Percentiles rank a stretch among this genome's conserved stretches.
Evolutionary conservation across 768 basidiomycete genomes (phyloP).

Genomic region (Tylopilus vinaceipallidus): DNA sequence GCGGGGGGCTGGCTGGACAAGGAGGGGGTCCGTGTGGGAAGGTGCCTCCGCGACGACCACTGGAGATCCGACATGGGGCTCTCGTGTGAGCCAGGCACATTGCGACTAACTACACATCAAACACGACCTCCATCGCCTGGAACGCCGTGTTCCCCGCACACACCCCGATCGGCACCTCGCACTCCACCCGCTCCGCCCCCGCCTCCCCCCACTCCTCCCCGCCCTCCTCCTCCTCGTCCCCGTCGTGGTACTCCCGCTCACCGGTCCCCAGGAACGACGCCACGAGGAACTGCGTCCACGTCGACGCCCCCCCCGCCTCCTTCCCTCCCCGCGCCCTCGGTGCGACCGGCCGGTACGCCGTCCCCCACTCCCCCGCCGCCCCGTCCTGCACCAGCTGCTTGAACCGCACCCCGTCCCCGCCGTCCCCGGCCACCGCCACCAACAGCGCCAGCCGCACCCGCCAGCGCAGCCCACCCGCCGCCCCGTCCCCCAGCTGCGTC

Average conservation of each 20-base stretch:
- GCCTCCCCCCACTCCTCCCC: constrained; percentile 67
- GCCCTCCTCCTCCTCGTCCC: constrained; percentile 37
- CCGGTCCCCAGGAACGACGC: constrained; percentile 37
- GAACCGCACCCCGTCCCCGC: constrained; percentile 51
- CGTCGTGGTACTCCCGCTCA: constrained; percentile 59
- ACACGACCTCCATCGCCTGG: constrained; percentile 73
- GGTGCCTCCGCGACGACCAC: no score
- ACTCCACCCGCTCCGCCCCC: constrained; percentile 85
- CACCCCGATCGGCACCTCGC: constrained; percentile 85
- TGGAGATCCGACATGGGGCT: no score
- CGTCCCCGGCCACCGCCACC: constrained; percentile 66
- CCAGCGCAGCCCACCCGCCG: constrained; percentile 83
- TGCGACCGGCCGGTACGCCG: constrained; percentile 59
- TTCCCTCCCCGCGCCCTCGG: constrained; percentile 49
- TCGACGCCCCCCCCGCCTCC: constrained; percentile 7
- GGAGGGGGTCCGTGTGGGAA: constrained; percentile 67
- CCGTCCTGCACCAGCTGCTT: constrained; percentile 59
- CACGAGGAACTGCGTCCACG: constrained; percentile 43
- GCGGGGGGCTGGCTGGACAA: constrained; percentile 61
- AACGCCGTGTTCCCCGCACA: constrained; percentile 91
- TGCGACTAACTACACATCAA: constrained; percentile 69
- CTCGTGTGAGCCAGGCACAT: constrained; percentile 23
- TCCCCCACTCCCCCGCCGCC: constrained; percentile 67
- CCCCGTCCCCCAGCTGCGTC: constrained; percentile 47
- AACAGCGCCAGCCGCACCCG: constrained; percentile 81